Evolutionary conservation across 352 stramenopile genomes (phyloP).

Genomic region (Phytophthora pisi): DNA sequence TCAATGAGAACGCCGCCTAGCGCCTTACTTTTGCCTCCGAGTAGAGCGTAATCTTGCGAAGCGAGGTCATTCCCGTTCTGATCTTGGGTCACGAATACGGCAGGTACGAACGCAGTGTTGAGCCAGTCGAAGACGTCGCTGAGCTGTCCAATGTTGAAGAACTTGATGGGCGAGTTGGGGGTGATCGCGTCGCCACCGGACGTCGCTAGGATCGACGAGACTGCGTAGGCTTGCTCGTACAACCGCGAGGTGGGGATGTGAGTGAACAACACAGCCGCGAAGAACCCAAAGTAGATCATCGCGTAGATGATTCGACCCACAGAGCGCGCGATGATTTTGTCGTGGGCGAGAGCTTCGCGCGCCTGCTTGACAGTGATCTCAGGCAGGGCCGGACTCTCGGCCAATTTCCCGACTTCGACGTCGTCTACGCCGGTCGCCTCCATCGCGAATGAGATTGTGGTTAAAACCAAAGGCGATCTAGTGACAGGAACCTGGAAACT

Average conservation of each 20-base stretch:
- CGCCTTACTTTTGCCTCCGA: constrained; percentile 46
- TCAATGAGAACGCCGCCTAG: constrained; percentile 42
- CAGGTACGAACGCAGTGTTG: constrained; percentile 42
- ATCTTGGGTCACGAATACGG: constrained; percentile 50
- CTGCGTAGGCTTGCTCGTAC: constrained; percentile 39
- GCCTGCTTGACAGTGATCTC: constrained; percentile 18
- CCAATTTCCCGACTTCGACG: constrained; percentile 3
- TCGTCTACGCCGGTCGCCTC: not conserved
- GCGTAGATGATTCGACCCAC: constrained; percentile 42
- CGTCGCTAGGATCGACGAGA: constrained; percentile 36
- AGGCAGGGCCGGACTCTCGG: not conserved
- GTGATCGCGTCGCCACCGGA: constrained; percentile 51
- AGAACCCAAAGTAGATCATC: constrained; percentile 46
- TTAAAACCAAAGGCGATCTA: not conserved
- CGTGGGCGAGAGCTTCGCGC: constrained; percentile 34
- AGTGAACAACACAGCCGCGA: constrained; percentile 49
- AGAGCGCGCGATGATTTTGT: constrained; percentile 37
- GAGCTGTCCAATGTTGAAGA: constrained; percentile 46
- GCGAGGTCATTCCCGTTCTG: constrained; percentile 42
- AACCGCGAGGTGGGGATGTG: constrained; percentile 42
- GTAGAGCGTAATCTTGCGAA: constrained; percentile 30
- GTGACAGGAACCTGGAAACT: constrained; percentile 1
- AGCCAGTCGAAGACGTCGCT: constrained; percentile 52
- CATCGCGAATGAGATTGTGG: not conserved
- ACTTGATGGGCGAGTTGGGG: constrained; percentile 44